phyloP scores from a whole-genome alignment of 208 protist genomes.

The Acanthamoeba quina region DNA sequence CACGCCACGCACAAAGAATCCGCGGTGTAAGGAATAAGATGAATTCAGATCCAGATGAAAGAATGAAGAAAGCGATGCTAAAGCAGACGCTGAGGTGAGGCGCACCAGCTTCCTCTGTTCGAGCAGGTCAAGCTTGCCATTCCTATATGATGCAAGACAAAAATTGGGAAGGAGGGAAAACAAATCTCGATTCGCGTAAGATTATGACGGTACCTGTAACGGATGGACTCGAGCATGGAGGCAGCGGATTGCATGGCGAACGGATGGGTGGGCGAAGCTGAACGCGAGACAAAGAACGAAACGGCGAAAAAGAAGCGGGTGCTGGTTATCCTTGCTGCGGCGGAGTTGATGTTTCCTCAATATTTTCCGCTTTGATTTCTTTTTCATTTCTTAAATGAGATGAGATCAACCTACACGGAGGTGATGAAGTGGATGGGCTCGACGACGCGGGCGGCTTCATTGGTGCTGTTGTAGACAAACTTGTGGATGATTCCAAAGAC shows the following conservation, averaged over 20 bases:
- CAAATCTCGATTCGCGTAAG: too few relatives aligned
- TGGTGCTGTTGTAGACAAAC: constrained; percentile 55
- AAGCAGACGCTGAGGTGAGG: background rate
- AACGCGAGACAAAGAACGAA: constrained; percentile 2
- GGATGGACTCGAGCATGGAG: constrained; percentile 68
- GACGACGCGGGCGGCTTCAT: background rate
- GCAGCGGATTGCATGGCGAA: constrained; percentile 44
- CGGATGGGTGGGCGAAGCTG: background rate
- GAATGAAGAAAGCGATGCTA: background rate
- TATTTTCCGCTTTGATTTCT: background rate
- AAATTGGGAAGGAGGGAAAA: background rate
- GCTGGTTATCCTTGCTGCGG: background rate
- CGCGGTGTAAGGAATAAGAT: background rate
- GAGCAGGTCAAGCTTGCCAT: constrained; percentile 55
- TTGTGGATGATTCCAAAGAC: constrained; percentile 48
- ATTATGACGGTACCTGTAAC: background rate
- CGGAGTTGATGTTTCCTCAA: too few relatives aligned
- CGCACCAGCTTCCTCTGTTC: constrained; percentile 65
- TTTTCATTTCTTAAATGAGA: background rate
- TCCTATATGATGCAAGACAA: background rate
- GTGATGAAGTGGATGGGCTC: constrained; percentile 6
- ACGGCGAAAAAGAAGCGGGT: background rate
- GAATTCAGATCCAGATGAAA: background rate
- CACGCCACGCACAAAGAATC: too few relatives aligned
- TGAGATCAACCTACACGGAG: background rate